phyloP scores from a whole-genome alignment of 257 asterid genomes.

The Euphrasia confusa region DNA sequence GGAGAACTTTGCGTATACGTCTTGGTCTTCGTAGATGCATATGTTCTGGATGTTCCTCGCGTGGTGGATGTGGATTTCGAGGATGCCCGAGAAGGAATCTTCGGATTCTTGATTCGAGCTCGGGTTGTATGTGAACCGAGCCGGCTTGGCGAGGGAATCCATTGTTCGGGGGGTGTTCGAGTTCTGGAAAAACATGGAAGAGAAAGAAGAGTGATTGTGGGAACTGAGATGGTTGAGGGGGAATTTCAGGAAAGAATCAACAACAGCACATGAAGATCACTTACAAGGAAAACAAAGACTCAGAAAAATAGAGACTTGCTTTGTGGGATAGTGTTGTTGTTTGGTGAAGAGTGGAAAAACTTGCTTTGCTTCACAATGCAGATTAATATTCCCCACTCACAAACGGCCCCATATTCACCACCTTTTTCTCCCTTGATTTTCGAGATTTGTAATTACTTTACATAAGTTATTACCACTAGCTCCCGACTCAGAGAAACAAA shows the following conservation, averaged over 20 bases:
- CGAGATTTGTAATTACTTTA: constrained; percentile 1
- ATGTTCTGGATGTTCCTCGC: constrained; percentile 73
- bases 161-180: constrained; percentile 1
- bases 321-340: constrained; percentile 29
- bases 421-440: constrained; percentile 25
- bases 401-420: constrained; percentile 30
- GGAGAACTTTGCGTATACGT: constrained; percentile 65
- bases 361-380: constrained; percentile 58
- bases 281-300: constrained; percentile 27
- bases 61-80: constrained; percentile 54
- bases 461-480: background rate
- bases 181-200: background rate
- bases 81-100: constrained; percentile 33
- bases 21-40: constrained; percentile 69
- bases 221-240: background rate
- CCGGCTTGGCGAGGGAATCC: constrained; percentile 32
- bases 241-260: constrained; percentile 9
- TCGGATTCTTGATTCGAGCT: constrained; percentile 27
- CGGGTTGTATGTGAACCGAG: constrained; percentile 39
- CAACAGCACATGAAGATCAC: constrained; percentile 27
- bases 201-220: constrained; percentile 9
- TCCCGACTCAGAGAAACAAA: too few species aligned
- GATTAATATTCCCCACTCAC: constrained; percentile 38
- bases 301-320: background rate
- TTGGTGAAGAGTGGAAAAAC: constrained; percentile 29